Evolutionary conservation across 192 early-diverging fungal genomes (phyloP).

Genomic region (Geranomyces michiganensis): DNA sequence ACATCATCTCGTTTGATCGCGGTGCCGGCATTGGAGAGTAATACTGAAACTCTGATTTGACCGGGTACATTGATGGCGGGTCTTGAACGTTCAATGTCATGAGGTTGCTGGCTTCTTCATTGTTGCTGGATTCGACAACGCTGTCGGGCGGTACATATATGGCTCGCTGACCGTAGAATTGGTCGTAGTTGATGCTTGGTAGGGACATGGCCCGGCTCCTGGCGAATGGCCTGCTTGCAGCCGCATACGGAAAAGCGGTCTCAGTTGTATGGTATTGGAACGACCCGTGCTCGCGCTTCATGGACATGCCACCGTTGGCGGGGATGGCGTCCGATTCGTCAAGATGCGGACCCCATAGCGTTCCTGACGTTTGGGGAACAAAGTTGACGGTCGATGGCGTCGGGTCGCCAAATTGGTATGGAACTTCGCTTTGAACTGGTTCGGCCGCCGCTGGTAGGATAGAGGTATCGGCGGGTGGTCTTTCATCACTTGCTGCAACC

Average conservation of each 20-base stretch:
- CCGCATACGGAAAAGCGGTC: neutral
- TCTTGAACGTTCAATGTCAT: too few relatives aligned
- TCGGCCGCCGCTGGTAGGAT: neutral
- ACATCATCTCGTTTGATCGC: too few relatives aligned
- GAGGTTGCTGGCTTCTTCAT: too few relatives aligned
- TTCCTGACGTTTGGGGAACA: too few relatives aligned
- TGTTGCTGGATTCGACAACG: too few relatives aligned
- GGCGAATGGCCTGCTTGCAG: neutral
- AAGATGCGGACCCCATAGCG: too few relatives aligned
- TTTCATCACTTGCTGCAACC: neutral
- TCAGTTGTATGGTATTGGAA: neutral
- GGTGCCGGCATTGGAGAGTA: too few relatives aligned
- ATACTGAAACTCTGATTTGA: neutral
- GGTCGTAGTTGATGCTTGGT: neutral
- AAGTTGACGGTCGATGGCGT: neutral
- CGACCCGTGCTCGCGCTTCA: neutral
- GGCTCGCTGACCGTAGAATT: neutral
- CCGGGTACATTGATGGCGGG: neutral
- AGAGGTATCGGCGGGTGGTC: neutral
- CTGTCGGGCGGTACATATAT: too few relatives aligned
- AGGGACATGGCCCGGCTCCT: neutral
- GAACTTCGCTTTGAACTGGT: neutral
- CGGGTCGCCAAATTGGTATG: conserved; percentile 7
- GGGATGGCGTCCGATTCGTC: neutral
- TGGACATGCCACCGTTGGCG: neutral